These are phyloP conservation scores for Singerocomus inundabilis DNA, from an alignment of 1,284 basidiomycete genomes.

Conservation along the genomic window DNA sequence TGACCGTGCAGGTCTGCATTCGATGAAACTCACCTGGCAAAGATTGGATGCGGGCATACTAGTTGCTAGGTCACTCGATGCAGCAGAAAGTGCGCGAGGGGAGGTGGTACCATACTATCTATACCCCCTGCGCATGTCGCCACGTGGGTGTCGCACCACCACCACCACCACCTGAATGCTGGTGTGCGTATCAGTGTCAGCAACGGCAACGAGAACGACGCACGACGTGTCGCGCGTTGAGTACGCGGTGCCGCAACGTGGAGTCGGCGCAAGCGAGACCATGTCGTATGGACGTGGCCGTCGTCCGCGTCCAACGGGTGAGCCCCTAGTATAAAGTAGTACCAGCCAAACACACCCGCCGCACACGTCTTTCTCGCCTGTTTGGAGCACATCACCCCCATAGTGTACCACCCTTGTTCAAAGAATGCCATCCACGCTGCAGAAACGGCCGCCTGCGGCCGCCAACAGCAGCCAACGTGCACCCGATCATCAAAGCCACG, in stretches of 20 bases:
- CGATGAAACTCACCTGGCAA: conserved; percentile 26
- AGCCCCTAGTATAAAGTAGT: conserved; percentile 18
- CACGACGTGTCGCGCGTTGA: conserved; percentile 23
- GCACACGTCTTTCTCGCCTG: not conserved
- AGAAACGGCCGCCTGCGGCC: conserved; percentile 20
- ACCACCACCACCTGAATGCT: conserved; percentile 4
- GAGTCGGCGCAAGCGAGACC: conserved; percentile 12
- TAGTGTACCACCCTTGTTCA: not conserved
- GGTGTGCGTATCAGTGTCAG: conserved; percentile 4
- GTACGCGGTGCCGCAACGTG: conserved; percentile 26
- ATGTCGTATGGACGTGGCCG: conserved; percentile 19
- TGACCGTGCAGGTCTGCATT: conserved; percentile 9
- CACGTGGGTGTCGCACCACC: conserved; percentile 29
- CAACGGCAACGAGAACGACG: conserved; percentile 10
- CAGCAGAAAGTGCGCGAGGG: not conserved
- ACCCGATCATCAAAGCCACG: conserved; percentile 3
- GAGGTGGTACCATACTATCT: conserved; percentile 17
- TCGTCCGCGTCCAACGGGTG: not conserved
- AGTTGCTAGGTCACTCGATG: conserved; percentile 4
- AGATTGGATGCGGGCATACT: conserved; percentile 22
- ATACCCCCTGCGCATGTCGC: conserved; percentile 16
- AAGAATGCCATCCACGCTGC: conserved; percentile 22
- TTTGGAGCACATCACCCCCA: not conserved
- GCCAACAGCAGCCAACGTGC: conserved; percentile 7
- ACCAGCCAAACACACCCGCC: not conserved